A percentile compares a stretch with the other conserved stretches of the same genome.
These are phyloP conservation scores for Pluteus cervinus DNA, from an alignment of 768 basidiomycete genomes.

Conservation along the genomic window DNA sequence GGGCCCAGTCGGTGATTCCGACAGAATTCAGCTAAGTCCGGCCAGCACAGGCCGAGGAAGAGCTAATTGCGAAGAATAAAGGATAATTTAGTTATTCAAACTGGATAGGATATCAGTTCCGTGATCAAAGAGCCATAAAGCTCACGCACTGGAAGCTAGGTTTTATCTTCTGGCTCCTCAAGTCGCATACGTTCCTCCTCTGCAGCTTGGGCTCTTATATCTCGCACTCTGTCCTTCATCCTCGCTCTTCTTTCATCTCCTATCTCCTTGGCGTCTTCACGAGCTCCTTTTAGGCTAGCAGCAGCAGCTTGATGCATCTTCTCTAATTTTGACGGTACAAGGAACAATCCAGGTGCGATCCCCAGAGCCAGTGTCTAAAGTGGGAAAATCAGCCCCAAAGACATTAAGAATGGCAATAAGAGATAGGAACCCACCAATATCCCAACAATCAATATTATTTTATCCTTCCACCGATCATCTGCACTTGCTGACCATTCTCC, in stretches of 20 bases:
- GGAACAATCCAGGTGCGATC: constrained; percentile 36
- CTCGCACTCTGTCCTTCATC: constrained; percentile 43
- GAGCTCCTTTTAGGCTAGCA: constrained; percentile 52
- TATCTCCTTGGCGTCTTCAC: constrained; percentile 46
- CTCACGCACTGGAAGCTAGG: background rate
- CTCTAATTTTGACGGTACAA: constrained; percentile 29
- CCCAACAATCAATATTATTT: constrained; percentile 40
- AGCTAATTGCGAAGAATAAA: no score
- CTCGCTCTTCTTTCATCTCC: constrained; percentile 48
- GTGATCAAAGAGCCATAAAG: no score
- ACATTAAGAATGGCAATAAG: background rate
- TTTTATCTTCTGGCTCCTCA: constrained; percentile 3
- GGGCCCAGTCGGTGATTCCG: no score
- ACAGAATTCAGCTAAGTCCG: no score
- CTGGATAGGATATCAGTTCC: no score
- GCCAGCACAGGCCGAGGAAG: no score
- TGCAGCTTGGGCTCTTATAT: constrained; percentile 18
- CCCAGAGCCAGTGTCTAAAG: constrained; percentile 38
- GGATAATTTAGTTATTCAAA: no score
- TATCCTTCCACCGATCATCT: constrained; percentile 47
- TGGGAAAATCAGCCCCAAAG: background rate
- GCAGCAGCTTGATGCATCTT: constrained; percentile 46
- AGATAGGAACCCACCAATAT: constrained; percentile 33
- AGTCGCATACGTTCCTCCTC: background rate
- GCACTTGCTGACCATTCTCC: constrained; percentile 23